Evolutionary conservation across 192 early-diverging fungal genomes (phyloP).

Genomic region (Podila horticola): DNA sequence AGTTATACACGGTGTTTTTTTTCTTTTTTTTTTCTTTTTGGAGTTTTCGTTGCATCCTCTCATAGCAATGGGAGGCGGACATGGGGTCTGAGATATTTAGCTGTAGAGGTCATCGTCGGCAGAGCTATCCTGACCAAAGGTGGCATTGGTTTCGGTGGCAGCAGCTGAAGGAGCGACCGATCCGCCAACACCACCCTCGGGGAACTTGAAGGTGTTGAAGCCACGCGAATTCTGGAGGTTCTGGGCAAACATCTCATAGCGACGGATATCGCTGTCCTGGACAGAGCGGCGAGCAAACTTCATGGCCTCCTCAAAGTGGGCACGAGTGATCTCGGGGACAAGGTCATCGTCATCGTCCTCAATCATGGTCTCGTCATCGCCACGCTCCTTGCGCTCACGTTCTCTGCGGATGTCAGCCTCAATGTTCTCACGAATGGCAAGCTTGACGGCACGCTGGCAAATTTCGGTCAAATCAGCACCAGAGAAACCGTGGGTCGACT

Average conservation of each 20-base stretch:
- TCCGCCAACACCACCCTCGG: slow-evolving; percentile 69
- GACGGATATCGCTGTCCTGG: slow-evolving; percentile 95
- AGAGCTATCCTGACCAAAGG: slow-evolving; percentile 69
- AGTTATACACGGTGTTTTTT: neutral
- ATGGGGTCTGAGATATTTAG: slow-evolving; percentile 52
- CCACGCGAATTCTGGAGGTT: slow-evolving; percentile 97
- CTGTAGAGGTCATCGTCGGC: slow-evolving; percentile 87
- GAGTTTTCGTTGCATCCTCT: neutral
- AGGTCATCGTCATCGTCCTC: slow-evolving; percentile 85
- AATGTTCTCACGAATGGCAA: slow-evolving; percentile 97
- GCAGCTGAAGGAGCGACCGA: slow-evolving; percentile 39
- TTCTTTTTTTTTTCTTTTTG: neutral
- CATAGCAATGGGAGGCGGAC: neutral
- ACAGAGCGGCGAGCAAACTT: slow-evolving; percentile 96
- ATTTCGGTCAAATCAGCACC: slow-evolving; percentile 99
- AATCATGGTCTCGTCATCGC: slow-evolving; percentile 81
- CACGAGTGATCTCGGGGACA: slow-evolving; percentile 91
- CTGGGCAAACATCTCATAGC: slow-evolving; percentile 99
- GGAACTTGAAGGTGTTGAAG: slow-evolving; percentile 98
- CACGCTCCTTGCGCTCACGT: slow-evolving; percentile 78
- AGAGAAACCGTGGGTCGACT: slow-evolving; percentile 93
- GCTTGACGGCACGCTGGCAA: slow-evolving; percentile 97
- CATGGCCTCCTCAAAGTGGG: slow-evolving; percentile 99
- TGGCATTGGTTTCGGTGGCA: slow-evolving; percentile 53
- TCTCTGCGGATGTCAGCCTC: slow-evolving; percentile 84